A percentile compares a stretch with the other conserved stretches of the same genome.
Conservation (phyloP, 768 basidiomycete species). For the Podaxis rugospora region DNA sequence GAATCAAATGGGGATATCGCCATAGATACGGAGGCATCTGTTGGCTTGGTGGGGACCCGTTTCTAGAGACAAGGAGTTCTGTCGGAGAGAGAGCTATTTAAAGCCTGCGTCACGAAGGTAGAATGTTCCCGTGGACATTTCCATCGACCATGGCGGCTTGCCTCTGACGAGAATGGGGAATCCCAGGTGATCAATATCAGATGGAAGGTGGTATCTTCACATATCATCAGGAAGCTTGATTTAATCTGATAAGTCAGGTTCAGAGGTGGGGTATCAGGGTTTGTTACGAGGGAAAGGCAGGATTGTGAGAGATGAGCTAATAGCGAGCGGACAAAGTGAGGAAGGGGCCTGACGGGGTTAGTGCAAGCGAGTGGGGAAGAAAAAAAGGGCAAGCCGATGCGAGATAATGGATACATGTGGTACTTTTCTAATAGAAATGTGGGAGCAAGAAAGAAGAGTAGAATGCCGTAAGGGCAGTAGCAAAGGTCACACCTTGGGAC, state of each 20-base stretch:
- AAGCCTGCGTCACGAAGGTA: not conserved
- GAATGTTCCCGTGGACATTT: not conserved
- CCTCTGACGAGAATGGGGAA: not conserved
- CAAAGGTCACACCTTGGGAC: no score
- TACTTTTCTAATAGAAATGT: not conserved
- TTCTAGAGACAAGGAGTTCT: not conserved
- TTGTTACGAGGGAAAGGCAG: not conserved
- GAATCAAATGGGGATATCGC: not conserved
- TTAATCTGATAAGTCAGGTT: conserved; percentile 2
- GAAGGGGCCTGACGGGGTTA: not conserved
- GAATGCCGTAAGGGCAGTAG: conserved; percentile 5
- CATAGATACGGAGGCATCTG: conserved; percentile 8
- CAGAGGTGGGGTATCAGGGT: not conserved
- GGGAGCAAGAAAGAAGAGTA: conserved; percentile 1
- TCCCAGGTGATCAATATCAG: conserved; percentile 1
- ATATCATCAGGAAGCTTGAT: not conserved
- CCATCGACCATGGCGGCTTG: not conserved
- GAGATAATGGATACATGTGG: conserved; percentile 1
- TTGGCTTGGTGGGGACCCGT: not conserved
- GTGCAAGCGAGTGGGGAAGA: not conserved
- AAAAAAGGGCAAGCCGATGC: not conserved
- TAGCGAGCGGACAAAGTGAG: not conserved
- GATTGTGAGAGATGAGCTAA: not conserved
- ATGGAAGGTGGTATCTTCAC: not conserved
- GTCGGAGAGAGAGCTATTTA: not conserved